Percentiles rank a stretch among this genome's conserved stretches.
Conservation (phyloP, 345 rosid species). For the Moringa oleifera region DNA sequence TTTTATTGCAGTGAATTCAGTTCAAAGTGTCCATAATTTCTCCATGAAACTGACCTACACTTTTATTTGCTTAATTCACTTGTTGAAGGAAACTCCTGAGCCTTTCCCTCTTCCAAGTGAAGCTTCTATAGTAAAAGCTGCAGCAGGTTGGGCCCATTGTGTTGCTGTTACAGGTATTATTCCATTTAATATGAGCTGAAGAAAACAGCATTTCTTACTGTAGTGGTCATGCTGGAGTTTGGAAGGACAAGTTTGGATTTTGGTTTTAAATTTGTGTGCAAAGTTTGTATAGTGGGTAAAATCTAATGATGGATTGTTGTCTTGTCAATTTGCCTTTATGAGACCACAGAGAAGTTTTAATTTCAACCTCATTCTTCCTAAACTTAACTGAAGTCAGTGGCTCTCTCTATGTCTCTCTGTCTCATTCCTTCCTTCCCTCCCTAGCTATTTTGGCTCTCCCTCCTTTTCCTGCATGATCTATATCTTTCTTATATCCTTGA, state of each 20-base stretch:
- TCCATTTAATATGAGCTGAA: not conserved
- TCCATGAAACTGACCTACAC: conserved; percentile 5
- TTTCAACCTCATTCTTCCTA: no score
- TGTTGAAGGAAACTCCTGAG: conserved; percentile 77
- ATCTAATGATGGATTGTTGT: not conserved
- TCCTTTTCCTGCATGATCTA: no score
- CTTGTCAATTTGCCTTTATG: not conserved
- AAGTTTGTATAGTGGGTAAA: not conserved
- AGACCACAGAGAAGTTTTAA: no score
- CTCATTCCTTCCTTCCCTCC: no score
- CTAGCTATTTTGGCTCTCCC: no score
- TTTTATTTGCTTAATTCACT: conserved; percentile 4
- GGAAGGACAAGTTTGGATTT: not conserved
- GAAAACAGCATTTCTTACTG: not conserved
- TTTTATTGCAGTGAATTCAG: not conserved
- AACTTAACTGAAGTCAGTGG: no score
- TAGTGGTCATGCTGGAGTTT: not conserved
- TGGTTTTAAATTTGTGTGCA: not conserved
- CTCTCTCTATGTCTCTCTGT: no score
- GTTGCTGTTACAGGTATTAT: conserved; percentile 75
- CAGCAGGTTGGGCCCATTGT: conserved; percentile 99
- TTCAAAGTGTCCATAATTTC: not conserved
- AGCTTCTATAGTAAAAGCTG: conserved; percentile 61
- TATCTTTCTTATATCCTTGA: no score
- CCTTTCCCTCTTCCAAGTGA: conserved; percentile 90